Percentiles rank a stretch among this genome's conserved stretches.
Evolutionary conservation across 768 basidiomycete species (phyloP).

Genomic region (Amanita thiersii): DNA sequence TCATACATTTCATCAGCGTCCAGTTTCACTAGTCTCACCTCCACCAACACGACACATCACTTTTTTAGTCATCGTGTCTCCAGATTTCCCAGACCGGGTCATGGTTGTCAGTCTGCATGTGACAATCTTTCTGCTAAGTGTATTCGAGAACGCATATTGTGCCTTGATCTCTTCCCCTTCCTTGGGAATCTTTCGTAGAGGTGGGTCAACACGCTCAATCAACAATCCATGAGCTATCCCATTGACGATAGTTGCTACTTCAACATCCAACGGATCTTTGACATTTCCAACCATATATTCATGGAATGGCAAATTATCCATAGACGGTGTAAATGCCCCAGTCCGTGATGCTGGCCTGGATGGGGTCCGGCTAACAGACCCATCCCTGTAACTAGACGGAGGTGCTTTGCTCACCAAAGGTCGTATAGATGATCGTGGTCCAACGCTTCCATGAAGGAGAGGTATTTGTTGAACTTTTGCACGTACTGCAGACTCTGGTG

Average conservation of each 20-base stretch:
- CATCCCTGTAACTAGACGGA: constrained; percentile 73
- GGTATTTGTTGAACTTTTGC: constrained; percentile 54
- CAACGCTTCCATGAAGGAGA: constrained; percentile 37
- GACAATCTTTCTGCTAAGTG: constrained; percentile 65
- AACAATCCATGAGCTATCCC: constrained; percentile 68
- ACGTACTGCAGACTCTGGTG: constrained; percentile 56
- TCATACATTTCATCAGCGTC: constrained; percentile 1
- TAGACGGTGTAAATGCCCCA: constrained; percentile 54
- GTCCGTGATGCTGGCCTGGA: constrained; percentile 61
- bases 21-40: constrained; percentile 36
- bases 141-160: constrained; percentile 74
- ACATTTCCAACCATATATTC: constrained; percentile 58
- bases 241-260: constrained; percentile 72
- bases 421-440: constrained; percentile 29
- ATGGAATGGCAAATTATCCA: constrained; percentile 45
- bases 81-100: constrained; percentile 46
- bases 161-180: constrained; percentile 78
- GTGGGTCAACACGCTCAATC: constrained; percentile 77
- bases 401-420: constrained; percentile 41
- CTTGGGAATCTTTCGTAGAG: constrained; percentile 52
- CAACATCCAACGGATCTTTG: constrained; percentile 75
- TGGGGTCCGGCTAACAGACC: constrained; percentile 41
- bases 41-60: constrained; percentile 90
- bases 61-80: constrained; percentile 58
- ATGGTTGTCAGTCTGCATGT: constrained; percentile 77